Conservation (phyloP, 176 grass and related monocot species). For the Eleusine indica region DNA sequence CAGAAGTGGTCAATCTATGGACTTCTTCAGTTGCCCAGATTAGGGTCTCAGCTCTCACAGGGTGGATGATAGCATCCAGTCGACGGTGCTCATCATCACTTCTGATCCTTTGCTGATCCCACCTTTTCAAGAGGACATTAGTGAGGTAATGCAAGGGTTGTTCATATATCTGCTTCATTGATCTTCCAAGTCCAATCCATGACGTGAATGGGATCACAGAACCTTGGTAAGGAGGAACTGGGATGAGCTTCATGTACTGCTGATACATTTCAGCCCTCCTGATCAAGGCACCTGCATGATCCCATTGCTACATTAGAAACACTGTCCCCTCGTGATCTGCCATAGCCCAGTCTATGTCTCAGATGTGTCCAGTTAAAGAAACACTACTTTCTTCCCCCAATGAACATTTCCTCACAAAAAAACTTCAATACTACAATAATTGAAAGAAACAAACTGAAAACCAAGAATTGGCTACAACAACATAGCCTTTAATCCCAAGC, state of each 20-base stretch:
- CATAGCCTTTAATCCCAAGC: too few relatives aligned
- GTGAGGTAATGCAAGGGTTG: slow-evolving; percentile 92
- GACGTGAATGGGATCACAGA: slow-evolving; percentile 76
- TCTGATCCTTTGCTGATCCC: slow-evolving; percentile 71
- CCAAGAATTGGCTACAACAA: not conserved
- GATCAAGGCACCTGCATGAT: slow-evolving; percentile 74
- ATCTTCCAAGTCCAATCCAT: slow-evolving; percentile 75
- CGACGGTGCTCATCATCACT: slow-evolving; percentile 47
- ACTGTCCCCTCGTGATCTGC: not conserved
- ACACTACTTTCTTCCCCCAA: not conserved
- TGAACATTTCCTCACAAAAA: not conserved
- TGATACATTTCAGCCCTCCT: slow-evolving; percentile 92
- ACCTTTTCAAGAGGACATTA: slow-evolving; percentile 69
- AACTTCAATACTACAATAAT: not conserved
- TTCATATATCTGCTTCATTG: slow-evolving; percentile 70
- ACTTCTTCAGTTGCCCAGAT: slow-evolving; percentile 81
- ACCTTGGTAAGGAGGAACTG: slow-evolving; percentile 54
- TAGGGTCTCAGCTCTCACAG: slow-evolving; percentile 71
- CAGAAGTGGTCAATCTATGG: slow-evolving; percentile 65
- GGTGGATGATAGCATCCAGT: slow-evolving; percentile 74
- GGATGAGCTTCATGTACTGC: slow-evolving; percentile 81
- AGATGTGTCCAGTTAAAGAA: slow-evolving; percentile 9
- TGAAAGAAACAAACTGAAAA: not conserved
- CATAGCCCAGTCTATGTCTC: not conserved
- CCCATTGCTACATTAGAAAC: slow-evolving; percentile 34